phyloP scores from a whole-genome alignment of 257 asterid genomes.

The Solanum habrochaites region DNA sequence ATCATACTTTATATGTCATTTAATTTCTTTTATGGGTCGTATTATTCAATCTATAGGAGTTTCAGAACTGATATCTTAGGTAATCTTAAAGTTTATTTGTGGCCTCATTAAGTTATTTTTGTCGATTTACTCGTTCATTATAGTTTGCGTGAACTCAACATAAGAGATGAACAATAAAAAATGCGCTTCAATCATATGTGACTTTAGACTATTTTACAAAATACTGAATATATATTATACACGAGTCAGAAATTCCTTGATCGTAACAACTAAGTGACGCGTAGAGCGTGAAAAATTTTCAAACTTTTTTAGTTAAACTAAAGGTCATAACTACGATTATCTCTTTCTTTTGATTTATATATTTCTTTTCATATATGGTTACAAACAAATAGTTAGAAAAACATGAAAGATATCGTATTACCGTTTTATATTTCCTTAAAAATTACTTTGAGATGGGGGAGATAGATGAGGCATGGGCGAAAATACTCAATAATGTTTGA shows the following conservation, averaged over 20 bases:
- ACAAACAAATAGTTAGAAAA: not conserved
- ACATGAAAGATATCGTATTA: not conserved
- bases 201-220: not conserved
- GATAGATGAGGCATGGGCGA: not conserved
- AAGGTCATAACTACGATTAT: not conserved
- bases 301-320: not conserved
- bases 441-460: not conserved
- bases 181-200: not conserved
- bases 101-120: not conserved
- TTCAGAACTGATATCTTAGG: not conserved
- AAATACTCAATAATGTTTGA: not conserved
- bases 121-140: not conserved
- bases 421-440: not conserved
- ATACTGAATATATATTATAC: not conserved
- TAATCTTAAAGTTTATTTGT: no score
- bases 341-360: not conserved
- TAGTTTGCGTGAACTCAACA: not conserved
- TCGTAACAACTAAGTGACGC: not conserved
- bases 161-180: not conserved
- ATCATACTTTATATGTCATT: not conserved
- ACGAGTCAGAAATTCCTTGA: not conserved
- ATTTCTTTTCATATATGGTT: not conserved
- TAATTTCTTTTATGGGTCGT: not conserved
- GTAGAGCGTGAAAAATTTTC: no score
- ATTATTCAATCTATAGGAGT: not conserved